Evolutionary conservation across 2,329 filamentous ascomycete species (phyloP), one percentile per base, ranked within the genome.

Genomic region (Myrmaecium sp.): DNA sequence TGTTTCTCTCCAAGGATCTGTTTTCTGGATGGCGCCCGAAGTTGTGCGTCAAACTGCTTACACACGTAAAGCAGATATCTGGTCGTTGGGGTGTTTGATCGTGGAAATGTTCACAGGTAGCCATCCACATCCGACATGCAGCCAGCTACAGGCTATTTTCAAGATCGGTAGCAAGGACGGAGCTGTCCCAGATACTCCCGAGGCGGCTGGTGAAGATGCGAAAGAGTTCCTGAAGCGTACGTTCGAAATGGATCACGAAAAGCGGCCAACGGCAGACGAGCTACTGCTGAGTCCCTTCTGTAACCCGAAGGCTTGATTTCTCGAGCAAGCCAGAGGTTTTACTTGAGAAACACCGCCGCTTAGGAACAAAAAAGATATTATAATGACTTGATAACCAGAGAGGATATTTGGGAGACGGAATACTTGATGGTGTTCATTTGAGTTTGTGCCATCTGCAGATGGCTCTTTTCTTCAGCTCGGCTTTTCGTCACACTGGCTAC

Each of bases 11-110:
- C 89, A 98, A 52, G 89, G 89, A 9, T 94, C 83, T 14, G 89
- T 98, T 27, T 98, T 94, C 58, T 98, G 89, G 89, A 98, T 98
- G 89, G 89, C 89, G 1, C 89, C 89, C 6, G 89, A 98, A 58
- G 89, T 98, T 12, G 89, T 98, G 35, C 89, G 89, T 44, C 89
- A 95, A 55, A 95, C 86, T 3, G 84, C 83, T 5, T 94, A 98
- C 57, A 95, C 86, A 4, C 82, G 86, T 56, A 95, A 95, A 58
- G 89, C 89, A 9, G 89, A 98, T 45, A 98, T 98, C 41, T 98
- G 89, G 89, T 93, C 82, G 23, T 68, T 98, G 14, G 89, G 89
- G 17, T 98, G 89, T 50, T 62, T 98, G 27, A 82, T 98, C 9
- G 86, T 98, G 14, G 89, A 98, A 60, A 98, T 98, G 89, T 93